Conservation (phyloP, 176 grass and related monocot genomes). For the Zoysia pacifica region DNA sequence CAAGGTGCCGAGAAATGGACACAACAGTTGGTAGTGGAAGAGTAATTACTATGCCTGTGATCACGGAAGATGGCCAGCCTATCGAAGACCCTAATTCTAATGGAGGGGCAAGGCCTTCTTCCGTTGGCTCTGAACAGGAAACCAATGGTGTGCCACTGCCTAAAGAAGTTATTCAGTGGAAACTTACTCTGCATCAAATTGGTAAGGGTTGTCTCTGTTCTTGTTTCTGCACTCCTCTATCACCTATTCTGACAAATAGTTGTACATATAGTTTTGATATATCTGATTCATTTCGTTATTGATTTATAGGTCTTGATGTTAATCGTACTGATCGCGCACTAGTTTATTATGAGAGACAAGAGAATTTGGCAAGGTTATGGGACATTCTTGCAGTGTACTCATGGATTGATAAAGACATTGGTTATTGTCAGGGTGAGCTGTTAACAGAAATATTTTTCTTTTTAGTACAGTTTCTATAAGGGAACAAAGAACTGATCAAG, state of each 20-base stretch:
- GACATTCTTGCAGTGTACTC: conserved; percentile 94
- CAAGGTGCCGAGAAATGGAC: conserved; percentile 96
- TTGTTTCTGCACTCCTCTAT: conserved; percentile 3
- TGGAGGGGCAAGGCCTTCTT: conserved; percentile 36
- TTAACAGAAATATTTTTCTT: conserved; percentile 4
- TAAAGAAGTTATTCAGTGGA: conserved; percentile 84
- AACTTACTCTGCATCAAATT: conserved; percentile 94
- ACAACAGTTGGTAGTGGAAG: conserved; percentile 69
- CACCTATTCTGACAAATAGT: background rate
- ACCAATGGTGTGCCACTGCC: conserved; percentile 36
- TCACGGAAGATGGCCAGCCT: conserved; percentile 81
- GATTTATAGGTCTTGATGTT: conserved; percentile 79
- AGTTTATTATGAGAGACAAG: conserved; percentile 82
- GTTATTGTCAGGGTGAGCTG: conserved; percentile 89
- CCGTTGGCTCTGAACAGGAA: conserved; percentile 36
- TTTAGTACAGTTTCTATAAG: background rate
- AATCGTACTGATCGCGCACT: conserved; percentile 86
- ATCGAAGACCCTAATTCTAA: conserved; percentile 46
- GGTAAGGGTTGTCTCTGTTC: conserved; percentile 44
- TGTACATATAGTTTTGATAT: background rate
- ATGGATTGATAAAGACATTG: conserved; percentile 91
- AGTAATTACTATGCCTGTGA: conserved; percentile 78
- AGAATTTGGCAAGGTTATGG: conserved; percentile 79
- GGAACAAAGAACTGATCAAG: background rate
- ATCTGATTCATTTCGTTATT: conserved; percentile 27